Base-by-base conservation (phyloP, 2,329 filamentous ascomycete genomes). In the Aureobasidium sp. region DNA sequence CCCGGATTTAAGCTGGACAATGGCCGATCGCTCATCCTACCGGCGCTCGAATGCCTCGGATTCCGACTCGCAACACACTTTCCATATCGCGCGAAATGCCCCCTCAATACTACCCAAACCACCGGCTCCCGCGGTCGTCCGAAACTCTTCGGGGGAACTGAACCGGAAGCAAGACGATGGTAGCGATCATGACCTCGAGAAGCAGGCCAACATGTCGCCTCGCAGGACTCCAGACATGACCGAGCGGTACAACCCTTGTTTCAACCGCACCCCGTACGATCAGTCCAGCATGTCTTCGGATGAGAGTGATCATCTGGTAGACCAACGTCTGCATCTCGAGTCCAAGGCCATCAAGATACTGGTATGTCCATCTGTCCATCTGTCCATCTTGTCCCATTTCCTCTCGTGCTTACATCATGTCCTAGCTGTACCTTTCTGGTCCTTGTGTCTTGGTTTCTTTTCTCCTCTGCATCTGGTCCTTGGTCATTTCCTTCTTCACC, bases 391-490 rank as follows among this genome's bases (percentile, higher is more conserved):
- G 27, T 29, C 9, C 10, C 37, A 10, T 21, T 0, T 42, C 46
- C 17, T 45, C 29, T 25, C 29, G 25, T 51, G 27, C 25, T 37
- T 37, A 65, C 68, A 64, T 67, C 62, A 46, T 27, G 9, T 53
- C 6, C 8, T 33, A 64, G 79, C 74, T 83, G 65, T 81, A 78
- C 66, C 74, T 84, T 37, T 81, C 80, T 21, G 70, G 74, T 25
- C 78, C 82, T 17, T 79, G 81, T 64, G 79, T 80, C 13, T 67
- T 83, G 7, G 76, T 84, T 65, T 83, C 82, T 57, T 66, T 81
- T 33, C 68, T 77, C 63, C 79, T 81, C 64, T 74, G 76, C 40
- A 61, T 84, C 51, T 86, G 83, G 74, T 79, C 82, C 19, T 64
- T 81, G 60, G 71, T 80, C 63, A 76, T 79, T 15, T 66, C 83